Conservation (phyloP, 305 asterid genomes). For the Lippia alba region DNA sequence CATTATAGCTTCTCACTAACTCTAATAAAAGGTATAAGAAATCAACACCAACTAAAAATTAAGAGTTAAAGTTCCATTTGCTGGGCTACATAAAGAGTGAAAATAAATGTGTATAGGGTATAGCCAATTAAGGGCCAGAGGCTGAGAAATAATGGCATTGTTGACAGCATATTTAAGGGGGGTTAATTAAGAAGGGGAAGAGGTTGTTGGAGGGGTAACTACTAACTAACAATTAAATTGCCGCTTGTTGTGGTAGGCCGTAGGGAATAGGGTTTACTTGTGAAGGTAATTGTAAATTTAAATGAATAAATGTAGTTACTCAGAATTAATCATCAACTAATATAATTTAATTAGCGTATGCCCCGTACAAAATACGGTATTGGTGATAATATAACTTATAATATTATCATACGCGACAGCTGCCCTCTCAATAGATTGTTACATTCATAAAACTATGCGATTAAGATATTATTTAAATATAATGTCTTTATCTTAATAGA, state of each 20-base stretch:
- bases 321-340: no score
- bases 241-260: neutral
- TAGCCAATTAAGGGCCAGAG: neutral
- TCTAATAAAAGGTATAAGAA: no score
- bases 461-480: no score
- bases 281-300: neutral
- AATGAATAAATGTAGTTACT: no score
- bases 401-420: no score
- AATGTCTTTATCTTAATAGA: no score
- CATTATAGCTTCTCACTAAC: no score
- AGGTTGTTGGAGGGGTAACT: neutral
- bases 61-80: neutral
- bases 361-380: no score
- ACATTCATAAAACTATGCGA: no score
- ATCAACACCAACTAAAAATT: neutral
- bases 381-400: no score
- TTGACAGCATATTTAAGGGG: conserved; percentile 9
- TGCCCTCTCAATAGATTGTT: no score
- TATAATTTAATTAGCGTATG: no score
- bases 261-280: neutral
- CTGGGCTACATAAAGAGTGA: neutral
- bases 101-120: neutral
- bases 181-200: conserved; percentile 7
- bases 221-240: neutral
- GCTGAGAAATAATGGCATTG: neutral